These are phyloP conservation scores for Lophiotrema nucula DNA, from an alignment of 495 filamentous ascomycete genomes.

Conservation along the genomic window DNA sequence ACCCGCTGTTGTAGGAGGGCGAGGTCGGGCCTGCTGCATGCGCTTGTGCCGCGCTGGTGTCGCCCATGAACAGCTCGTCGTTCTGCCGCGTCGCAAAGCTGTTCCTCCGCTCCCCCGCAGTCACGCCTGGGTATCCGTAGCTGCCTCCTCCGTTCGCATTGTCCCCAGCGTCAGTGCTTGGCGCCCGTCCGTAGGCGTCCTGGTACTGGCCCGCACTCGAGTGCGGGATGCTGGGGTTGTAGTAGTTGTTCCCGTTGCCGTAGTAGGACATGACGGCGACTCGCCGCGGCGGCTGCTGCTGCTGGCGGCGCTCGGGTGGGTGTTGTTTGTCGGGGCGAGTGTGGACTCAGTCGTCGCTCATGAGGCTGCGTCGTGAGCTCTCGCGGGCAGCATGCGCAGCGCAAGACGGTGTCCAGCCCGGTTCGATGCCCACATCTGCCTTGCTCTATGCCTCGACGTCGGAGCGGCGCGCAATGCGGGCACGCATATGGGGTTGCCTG, in stretches of 20 bases:
- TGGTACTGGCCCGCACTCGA: conserved; percentile 32
- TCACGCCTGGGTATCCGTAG: conserved; percentile 39
- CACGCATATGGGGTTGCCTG: conserved; percentile 3
- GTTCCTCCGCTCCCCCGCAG: conserved; percentile 34
- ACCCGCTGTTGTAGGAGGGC: conserved; percentile 41
- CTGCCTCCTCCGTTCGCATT: conserved; percentile 50
- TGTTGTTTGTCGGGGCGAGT: neutral
- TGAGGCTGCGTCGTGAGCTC: conserved; percentile 26
- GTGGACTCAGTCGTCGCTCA: conserved; percentile 25
- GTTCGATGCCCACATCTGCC: conserved; percentile 24
- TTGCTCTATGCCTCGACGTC: conserved; percentile 19
- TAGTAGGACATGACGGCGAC: conserved; percentile 49
- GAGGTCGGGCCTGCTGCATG: conserved; percentile 1
- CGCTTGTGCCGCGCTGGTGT: conserved; percentile 36
- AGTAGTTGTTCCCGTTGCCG: conserved; percentile 51
- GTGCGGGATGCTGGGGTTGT: conserved; percentile 37
- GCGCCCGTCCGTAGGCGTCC: conserved; percentile 49
- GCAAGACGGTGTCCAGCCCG: conserved; percentile 7
- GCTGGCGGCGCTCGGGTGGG: neutral
- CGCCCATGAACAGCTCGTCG: conserved; percentile 46
- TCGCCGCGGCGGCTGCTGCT: neutral
- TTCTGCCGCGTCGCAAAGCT: conserved; percentile 36
- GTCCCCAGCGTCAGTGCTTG: conserved; percentile 79
- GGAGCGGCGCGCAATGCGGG: neutral
- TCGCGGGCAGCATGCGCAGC: conserved; percentile 24